phyloP scores from a whole-genome alignment of 768 basidiomycete genomes.

The Multifurca ochricompacta region DNA sequence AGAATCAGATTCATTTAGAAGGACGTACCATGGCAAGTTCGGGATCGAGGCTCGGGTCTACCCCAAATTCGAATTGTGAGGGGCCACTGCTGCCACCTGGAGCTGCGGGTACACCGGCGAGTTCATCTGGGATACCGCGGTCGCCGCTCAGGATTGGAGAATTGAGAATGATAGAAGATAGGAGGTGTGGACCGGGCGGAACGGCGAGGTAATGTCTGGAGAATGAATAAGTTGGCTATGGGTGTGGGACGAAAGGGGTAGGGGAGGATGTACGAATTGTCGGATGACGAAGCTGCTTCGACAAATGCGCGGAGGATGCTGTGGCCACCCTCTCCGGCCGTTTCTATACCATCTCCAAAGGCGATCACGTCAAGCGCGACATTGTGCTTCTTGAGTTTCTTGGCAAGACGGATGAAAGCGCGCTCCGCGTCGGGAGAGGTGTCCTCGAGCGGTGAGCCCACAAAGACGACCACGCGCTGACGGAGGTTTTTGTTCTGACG shows the following conservation, averaged over 20 bases:
- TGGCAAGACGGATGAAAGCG: slow-evolving; percentile 76
- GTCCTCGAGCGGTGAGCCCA: slow-evolving; percentile 79
- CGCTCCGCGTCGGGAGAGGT: slow-evolving; percentile 64
- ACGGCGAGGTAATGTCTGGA: slow-evolving; percentile 73
- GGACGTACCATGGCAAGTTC: slow-evolving; percentile 86
- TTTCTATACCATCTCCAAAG: slow-evolving; percentile 86
- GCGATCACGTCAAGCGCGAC: slow-evolving; percentile 88
- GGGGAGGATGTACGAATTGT: slow-evolving; percentile 67
- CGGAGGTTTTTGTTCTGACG: slow-evolving; percentile 97
- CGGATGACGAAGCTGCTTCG: slow-evolving; percentile 69
- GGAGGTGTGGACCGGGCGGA: slow-evolving; percentile 66
- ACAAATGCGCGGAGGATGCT: slow-evolving; percentile 74
- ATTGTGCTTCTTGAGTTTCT: slow-evolving; percentile 99
- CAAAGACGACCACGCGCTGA: slow-evolving; percentile 91
- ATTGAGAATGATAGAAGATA: slow-evolving; percentile 75
- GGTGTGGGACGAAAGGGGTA: neutral
- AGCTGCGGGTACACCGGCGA: slow-evolving; percentile 38
- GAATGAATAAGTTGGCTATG: neutral
- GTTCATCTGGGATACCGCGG: slow-evolving; percentile 58
- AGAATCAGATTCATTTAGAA: too few species aligned
- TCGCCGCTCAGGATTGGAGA: slow-evolving; percentile 81
- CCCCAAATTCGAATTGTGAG: slow-evolving; percentile 67
- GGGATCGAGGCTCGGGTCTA: slow-evolving; percentile 93
- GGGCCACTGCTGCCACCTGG: slow-evolving; percentile 27
- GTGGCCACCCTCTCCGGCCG: slow-evolving; percentile 45